phyloP scores from a whole-genome alignment of 2,329 filamentous ascomycete species.

The Penicillium verrucosum region DNA sequence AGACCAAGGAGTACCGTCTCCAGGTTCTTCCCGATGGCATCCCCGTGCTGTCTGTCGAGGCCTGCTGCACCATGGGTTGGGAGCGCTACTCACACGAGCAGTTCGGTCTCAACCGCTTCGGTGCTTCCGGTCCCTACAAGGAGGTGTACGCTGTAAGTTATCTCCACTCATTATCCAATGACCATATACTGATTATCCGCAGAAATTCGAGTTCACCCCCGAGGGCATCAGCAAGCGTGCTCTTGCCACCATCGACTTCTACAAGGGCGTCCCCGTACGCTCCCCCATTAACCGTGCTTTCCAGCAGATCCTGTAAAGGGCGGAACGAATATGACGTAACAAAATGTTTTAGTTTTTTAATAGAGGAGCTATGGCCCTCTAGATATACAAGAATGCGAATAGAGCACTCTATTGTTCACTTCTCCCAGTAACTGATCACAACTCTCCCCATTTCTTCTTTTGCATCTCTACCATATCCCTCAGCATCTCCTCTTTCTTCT shows the following conservation, averaged over 20 bases:
- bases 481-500: conserved; percentile 28
- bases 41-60: conserved; percentile 89
- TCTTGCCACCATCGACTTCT: conserved; percentile 89
- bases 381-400: conserved; percentile 25
- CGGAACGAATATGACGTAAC: conserved; percentile 13
- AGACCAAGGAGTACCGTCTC: conserved; percentile 92
- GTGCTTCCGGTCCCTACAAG: conserved; percentile 95
- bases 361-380: conserved; percentile 27
- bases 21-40: conserved; percentile 91
- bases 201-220: conserved; percentile 99
- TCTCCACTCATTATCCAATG: background rate
- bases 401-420: conserved; percentile 15
- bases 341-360: conserved; percentile 28
- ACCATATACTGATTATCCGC: conserved; percentile 10
- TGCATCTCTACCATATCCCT: conserved; percentile 26
- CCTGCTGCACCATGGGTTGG: conserved; percentile 97
- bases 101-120: conserved; percentile 98
- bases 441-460: conserved; percentile 7
- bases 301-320: conserved; percentile 81
- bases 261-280: conserved; percentile 91
- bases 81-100: conserved; percentile 99
- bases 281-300: conserved; percentile 97
- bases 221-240: conserved; percentile 96
- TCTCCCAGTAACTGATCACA: background rate
- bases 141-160: conserved; percentile 82